phyloP scores from a whole-genome alignment of 164 flowering plant species.

The Buxus sempervirens region DNA sequence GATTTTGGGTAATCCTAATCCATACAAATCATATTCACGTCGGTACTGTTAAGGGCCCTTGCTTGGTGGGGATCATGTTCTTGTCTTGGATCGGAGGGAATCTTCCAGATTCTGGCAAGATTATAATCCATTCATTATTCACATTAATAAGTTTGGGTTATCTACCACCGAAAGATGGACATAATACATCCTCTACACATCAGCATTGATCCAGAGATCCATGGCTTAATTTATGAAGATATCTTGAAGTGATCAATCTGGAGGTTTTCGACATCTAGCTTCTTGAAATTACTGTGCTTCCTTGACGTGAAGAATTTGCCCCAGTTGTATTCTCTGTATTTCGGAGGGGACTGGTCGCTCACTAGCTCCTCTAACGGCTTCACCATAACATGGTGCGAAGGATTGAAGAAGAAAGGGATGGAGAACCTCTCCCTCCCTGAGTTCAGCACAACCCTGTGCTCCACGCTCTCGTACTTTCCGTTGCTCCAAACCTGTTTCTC shows the following conservation, averaged over 20 bases:
- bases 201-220: not conserved
- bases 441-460: slow-evolving; percentile 65
- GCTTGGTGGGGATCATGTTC: too few species aligned
- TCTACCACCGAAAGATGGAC: too few species aligned
- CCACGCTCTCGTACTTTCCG: slow-evolving; percentile 55
- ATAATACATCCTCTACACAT: too few species aligned
- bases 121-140: too few species aligned
- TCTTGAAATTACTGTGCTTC: slow-evolving; percentile 41
- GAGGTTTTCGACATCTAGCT: slow-evolving; percentile 38
- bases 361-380: slow-evolving; percentile 55
- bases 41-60: too few species aligned
- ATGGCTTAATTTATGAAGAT: not conserved
- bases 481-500: slow-evolving; percentile 61
- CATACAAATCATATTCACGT: too few species aligned
- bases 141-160: too few species aligned
- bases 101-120: too few species aligned
- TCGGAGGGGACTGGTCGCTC: slow-evolving; percentile 25
- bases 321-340: slow-evolving; percentile 38
- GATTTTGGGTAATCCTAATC: too few species aligned
- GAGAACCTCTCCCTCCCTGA: slow-evolving; percentile 54
- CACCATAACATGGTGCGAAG: slow-evolving; percentile 37
- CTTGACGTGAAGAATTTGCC: slow-evolving; percentile 35
- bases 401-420: slow-evolving; percentile 55
- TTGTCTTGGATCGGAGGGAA: too few species aligned
- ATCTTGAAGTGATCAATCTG: slow-evolving; percentile 40